Evolutionary conservation across 805 yeast species (phyloP).

Genomic region (Cyberlindnera mrakii): DNA sequence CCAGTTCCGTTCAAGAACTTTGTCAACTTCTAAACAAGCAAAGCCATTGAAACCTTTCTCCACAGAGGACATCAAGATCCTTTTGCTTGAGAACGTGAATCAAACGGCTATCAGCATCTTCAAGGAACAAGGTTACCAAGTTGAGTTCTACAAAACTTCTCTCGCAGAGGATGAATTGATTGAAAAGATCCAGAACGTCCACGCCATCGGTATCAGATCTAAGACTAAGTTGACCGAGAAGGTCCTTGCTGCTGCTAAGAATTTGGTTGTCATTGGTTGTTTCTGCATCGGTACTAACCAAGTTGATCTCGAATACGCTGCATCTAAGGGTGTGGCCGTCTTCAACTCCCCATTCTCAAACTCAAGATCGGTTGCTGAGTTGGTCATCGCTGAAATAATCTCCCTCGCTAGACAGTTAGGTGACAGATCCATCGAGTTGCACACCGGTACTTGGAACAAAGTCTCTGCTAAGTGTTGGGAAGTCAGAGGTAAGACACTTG

Average conservation of each 20-base stretch:
- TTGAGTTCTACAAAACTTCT: constrained; percentile 86
- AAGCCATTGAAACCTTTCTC: constrained; percentile 90
- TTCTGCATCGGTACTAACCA: constrained; percentile 99
- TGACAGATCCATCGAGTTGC: constrained; percentile 93
- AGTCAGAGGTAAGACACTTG: constrained; percentile 96
- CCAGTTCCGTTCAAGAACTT: constrained; percentile 40
- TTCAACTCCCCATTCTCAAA: constrained; percentile 98
- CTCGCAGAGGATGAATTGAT: constrained; percentile 89
- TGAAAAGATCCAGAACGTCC: constrained; percentile 88
- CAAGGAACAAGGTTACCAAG: constrained; percentile 90
- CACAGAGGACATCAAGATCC: constrained; percentile 89
- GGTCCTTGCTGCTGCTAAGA: constrained; percentile 78
- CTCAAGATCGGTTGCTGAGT: constrained; percentile 97
- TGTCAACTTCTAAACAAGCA: constrained; percentile 40
- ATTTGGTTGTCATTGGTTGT: constrained; percentile 89
- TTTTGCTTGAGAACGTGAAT: constrained; percentile 89
- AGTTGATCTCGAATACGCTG: constrained; percentile 89
- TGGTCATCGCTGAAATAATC: constrained; percentile 92
- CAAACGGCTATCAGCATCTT: constrained; percentile 85
- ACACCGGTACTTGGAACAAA: constrained; percentile 97
- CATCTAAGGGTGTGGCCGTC: constrained; percentile 88
- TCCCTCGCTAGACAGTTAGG: constrained; percentile 93
- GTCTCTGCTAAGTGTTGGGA: constrained; percentile 96
- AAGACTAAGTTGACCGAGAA: constrained; percentile 84
- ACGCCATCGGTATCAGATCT: constrained; percentile 97